phyloP scores from a whole-genome alignment of 2,329 filamentous ascomycete species.

The Talaromyces amestolkiae region DNA sequence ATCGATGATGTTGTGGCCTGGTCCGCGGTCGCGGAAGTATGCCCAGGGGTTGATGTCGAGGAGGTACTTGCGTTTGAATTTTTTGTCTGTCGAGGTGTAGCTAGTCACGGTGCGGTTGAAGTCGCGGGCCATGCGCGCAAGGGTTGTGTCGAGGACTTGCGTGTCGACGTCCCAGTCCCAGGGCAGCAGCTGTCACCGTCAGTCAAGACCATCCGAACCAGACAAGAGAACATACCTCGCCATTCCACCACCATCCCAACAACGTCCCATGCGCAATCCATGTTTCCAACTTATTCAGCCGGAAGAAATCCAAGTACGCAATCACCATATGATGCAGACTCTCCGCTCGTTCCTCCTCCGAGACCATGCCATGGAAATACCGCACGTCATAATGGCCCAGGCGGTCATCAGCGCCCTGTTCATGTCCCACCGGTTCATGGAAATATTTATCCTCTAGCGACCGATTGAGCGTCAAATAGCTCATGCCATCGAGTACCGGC shows the following conservation, averaged over 20 bases:
- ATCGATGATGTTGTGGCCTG: slow-evolving; percentile 77
- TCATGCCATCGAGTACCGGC: slow-evolving; percentile 15
- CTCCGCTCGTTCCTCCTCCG: slow-evolving; percentile 64
- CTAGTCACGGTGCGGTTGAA: slow-evolving; percentile 66
- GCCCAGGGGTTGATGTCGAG: slow-evolving; percentile 75
- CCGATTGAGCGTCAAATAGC: slow-evolving; percentile 12
- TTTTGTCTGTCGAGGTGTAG: slow-evolving; percentile 39
- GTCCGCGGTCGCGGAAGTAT: slow-evolving; percentile 58
- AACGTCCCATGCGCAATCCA: slow-evolving; percentile 85
- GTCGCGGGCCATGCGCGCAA: slow-evolving; percentile 62
- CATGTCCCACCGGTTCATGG: slow-evolving; percentile 51
- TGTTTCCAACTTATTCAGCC: slow-evolving; percentile 66
- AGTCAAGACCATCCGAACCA: neutral
- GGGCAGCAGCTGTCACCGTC: slow-evolving; percentile 61
- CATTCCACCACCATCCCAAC: slow-evolving; percentile 88
- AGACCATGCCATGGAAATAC: slow-evolving; percentile 63
- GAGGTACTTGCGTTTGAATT: slow-evolving; percentile 59
- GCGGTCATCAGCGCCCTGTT: slow-evolving; percentile 52
- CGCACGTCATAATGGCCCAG: slow-evolving; percentile 72
- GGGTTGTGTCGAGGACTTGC: slow-evolving; percentile 67
- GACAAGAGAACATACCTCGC: slow-evolving; percentile 41
- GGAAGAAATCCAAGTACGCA: slow-evolving; percentile 69
- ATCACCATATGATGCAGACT: slow-evolving; percentile 68
- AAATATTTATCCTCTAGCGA: slow-evolving; percentile 59
- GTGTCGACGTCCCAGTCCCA: slow-evolving; percentile 86